Base-by-base conservation (phyloP, 2,329 filamentous ascomycete species). In the Claviceps sp. region DNA sequence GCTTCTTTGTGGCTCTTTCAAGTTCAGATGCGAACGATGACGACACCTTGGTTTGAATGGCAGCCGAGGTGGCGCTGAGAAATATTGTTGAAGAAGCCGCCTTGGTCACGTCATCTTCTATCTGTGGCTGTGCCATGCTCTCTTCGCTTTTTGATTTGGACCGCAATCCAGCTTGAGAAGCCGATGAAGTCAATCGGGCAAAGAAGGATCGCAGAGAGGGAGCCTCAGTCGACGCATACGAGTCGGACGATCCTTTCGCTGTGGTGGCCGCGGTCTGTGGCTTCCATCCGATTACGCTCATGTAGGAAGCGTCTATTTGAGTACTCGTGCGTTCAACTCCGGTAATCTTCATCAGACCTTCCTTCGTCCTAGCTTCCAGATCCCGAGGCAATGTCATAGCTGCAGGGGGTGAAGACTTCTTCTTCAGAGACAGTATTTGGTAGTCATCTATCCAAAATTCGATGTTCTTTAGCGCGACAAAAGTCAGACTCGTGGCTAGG, bases 1-100 rank as follows among this genome's bases (percentile, higher is more conserved):
- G 88, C 63, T 98, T 98, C 70, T 97, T 96, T 1, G 94, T 98
- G 16, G 94, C 93, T 55, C 94, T 81, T 69, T 97, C 89, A 11
- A 98, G 78, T 64, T 98, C 94, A 1, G 83, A 77, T 2, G 88
- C 82, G 60, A 97, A 88, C 41, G 75, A 79, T 34, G 78, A 70
- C 20, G 79, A 74, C 1, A 96, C 82, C 47, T 79, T 86, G 0
- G 90, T 95, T 59, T 81, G 78, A 37, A 97, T 82, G 46, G 80
- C 79, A 34, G 91, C 90, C 8, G 89, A 90, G 47, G 86, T 95
- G 20, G 95, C 86, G 48, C 89, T 80, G 20, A 98, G 73, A 64
- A 95, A 97, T 37, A 97, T 90, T 16, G 85, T 88, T 0, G 88
- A 86, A 0, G 78, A 84, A 5, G 83, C 85, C 26, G 76, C 67